Evolutionary conservation across 257 asterid genomes (phyloP).

Genomic region (Sherardia arvensis): DNA sequence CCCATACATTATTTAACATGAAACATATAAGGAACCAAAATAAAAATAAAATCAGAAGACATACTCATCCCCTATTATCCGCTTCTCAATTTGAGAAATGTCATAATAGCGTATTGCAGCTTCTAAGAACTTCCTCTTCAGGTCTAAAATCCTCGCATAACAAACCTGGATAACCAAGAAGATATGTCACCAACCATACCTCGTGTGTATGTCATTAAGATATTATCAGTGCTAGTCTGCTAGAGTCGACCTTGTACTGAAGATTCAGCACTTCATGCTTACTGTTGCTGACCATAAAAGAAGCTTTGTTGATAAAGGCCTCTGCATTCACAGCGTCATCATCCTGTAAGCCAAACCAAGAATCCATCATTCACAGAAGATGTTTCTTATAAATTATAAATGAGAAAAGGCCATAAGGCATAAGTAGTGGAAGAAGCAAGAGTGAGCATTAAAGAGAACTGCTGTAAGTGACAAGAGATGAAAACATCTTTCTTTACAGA

Average conservation of each 20-base stretch:
- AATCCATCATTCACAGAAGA: neutral
- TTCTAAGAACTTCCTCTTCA: conserved; percentile 96
- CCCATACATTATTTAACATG: neutral
- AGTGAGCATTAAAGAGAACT: neutral
- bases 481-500: no score
- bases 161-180: conserved; percentile 55
- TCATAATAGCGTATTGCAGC: conserved; percentile 97
- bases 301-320: conserved; percentile 94
- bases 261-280: conserved; percentile 84
- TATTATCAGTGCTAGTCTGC: neutral
- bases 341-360: conserved; percentile 47
- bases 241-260: conserved; percentile 92
- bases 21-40: neutral
- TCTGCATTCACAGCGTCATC: conserved; percentile 98
- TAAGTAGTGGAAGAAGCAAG: neutral
- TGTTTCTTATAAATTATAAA: neutral
- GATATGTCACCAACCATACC: neutral
- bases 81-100: conserved; percentile 96
- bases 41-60: conserved; percentile 18
- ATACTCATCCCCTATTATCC: conserved; percentile 92
- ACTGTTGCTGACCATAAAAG: conserved; percentile 87
- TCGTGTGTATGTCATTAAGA: conserved; percentile 3
- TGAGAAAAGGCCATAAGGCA: neutral
- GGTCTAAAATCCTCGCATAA: conserved; percentile 90
- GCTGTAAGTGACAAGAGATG: neutral